Evolutionary conservation across 106 monocot genomes (phyloP), one percentile per base, ranked within the genome.

Genomic region (Acanthochlamys bracteata): DNA sequence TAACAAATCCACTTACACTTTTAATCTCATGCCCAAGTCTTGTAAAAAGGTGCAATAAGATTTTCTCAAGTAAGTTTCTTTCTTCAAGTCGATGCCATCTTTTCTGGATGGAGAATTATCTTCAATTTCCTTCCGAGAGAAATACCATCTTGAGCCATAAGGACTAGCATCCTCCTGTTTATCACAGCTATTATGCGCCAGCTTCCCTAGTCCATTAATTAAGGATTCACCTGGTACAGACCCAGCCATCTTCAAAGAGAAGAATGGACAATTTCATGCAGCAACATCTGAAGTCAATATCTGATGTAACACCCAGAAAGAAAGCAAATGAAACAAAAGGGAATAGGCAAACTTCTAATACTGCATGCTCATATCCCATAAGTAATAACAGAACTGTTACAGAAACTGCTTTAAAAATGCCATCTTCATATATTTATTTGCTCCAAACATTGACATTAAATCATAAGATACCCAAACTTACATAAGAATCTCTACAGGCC

Each of bases 81-180:
- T 79, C 73, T 79, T 79, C 13, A 74, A 25, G 65, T 79, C 79
- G 65, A 79, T 79, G 59, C 79, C 65, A 74, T 79, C 73, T 63
- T 60, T 79, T 53, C 79, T 68, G 60, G 79, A 79, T 53, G 79
- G 73, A 65, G 79, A 73, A 65, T 59, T 69, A 26, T 79, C 79
- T 74, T 79, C 79, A 65, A 79, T 73, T 45, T 79, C 79, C 58
- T 65, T 74, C 33, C 73, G 52, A 24, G 64, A 59, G 27, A 79
- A 74, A 60, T 79, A 79, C 73, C 73, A 74, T 27, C 63, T 41
- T 47, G 73, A 43, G 8, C 79, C 79, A 79, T 42, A 45, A 73
- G 20, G n/a, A 71, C 67, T 49, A 69, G 19, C 33, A 23, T 69
- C 78, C 11, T 61, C 77, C 55, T 54, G 53, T 8, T 46, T 46